These are phyloP conservation scores for Collybia sordida DNA, from an alignment of 768 basidiomycete genomes.

Conservation along the genomic window DNA sequence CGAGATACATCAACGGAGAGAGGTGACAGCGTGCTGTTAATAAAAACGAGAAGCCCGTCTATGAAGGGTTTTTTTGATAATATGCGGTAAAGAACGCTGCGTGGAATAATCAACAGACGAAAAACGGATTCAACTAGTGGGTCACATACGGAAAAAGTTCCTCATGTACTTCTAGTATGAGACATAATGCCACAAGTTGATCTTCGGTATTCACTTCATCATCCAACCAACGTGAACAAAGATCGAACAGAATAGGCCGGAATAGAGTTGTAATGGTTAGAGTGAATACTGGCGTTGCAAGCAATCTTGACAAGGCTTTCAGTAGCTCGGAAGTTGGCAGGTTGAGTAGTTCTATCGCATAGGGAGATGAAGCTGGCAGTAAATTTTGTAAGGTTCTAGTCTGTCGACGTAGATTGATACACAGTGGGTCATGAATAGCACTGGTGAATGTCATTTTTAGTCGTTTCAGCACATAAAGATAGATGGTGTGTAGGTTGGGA, in stretches of 20 bases:
- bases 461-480: not conserved
- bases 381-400: constrained; percentile 43
- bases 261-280: constrained; percentile 61
- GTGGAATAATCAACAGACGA: constrained; percentile 5
- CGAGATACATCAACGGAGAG: constrained; percentile 37
- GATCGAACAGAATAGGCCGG: constrained; percentile 74
- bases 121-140: constrained; percentile 8
- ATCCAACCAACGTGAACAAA: constrained; percentile 83
- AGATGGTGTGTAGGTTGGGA: too few relatives aligned
- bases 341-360: constrained; percentile 35
- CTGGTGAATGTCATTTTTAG: constrained; percentile 16
- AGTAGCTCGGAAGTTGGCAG: constrained; percentile 44
- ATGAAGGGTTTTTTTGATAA: constrained; percentile 40
- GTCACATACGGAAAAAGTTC: constrained; percentile 69
- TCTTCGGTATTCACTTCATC: constrained; percentile 46
- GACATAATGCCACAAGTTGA: constrained; percentile 57
- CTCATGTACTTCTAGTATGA: constrained; percentile 65
- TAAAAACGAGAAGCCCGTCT: constrained; percentile 54
- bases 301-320: constrained; percentile 53
- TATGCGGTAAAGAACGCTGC: constrained; percentile 57
- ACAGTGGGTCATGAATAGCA: constrained; percentile 54
- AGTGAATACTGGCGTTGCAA: constrained; percentile 64
- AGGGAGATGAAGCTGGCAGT: constrained; percentile 41
- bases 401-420: constrained; percentile 58
- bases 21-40: constrained; percentile 30